phyloP scores from a whole-genome alignment of 495 filamentous ascomycete genomes.

The Aspergillus homomorphus region DNA sequence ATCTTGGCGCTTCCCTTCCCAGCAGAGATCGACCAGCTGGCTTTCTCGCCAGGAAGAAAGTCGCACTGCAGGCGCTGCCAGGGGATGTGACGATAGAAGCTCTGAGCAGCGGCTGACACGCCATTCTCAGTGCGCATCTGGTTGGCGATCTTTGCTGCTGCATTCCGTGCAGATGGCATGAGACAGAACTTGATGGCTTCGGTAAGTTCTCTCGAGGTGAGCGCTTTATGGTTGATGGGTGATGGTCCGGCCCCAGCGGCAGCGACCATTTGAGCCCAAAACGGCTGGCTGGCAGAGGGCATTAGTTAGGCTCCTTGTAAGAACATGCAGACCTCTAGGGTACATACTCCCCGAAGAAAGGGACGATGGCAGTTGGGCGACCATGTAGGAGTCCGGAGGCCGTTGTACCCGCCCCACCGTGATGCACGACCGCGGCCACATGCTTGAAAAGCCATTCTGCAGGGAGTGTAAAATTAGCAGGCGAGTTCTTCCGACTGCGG shows the following conservation, averaged over 20 bases:
- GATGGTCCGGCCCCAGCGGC: conserved; percentile 58
- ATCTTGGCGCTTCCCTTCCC: too few species aligned
- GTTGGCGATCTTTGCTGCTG: conserved; percentile 57
- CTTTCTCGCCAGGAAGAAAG: too few species aligned
- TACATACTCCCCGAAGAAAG: conserved; percentile 59
- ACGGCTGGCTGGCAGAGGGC: conserved; percentile 54
- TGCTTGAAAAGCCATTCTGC: conserved; percentile 64
- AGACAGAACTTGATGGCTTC: conserved; percentile 69
- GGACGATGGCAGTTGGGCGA: conserved; percentile 55
- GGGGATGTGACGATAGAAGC: conserved; percentile 75
- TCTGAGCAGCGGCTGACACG: conserved; percentile 65
- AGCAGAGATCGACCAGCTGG: too few species aligned
- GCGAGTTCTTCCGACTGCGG: too few species aligned
- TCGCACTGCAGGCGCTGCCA: too few species aligned
- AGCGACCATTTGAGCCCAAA: conserved; percentile 71
- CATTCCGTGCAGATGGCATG: conserved; percentile 53
- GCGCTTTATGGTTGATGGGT: conserved; percentile 57
- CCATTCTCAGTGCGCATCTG: conserved; percentile 69
- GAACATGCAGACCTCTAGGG: neutral
- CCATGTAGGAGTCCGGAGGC: conserved; percentile 55
- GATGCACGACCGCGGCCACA: conserved; percentile 57
- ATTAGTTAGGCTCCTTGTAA: conserved; percentile 4
- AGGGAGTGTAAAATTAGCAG: too few species aligned
- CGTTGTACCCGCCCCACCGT: too few species aligned
- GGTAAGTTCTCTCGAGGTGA: conserved; percentile 54